Evolutionary conservation across 106 monocot genomes (phyloP).

Genomic region (Platanthera zijinensis): DNA sequence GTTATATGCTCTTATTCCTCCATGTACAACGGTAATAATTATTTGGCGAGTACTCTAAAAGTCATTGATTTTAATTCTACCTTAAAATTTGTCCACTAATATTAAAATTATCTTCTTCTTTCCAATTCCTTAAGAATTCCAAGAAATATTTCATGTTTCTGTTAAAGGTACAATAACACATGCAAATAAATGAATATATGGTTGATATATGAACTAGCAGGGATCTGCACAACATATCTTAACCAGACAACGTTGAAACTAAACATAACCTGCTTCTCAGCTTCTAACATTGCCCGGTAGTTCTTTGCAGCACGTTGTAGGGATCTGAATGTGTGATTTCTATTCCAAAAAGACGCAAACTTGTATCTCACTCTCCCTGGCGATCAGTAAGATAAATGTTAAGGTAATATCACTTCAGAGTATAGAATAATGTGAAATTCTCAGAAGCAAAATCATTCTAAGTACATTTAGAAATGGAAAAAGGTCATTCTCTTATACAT

Average conservation of each 20-base stretch:
- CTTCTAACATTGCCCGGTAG: constrained; percentile 70
- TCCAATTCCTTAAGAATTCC: not conserved
- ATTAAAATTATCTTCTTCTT: not conserved
- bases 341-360: constrained; percentile 99
- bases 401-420: not conserved
- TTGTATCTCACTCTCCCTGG: constrained; percentile 93
- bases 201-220: not conserved
- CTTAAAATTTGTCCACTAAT: too few relatives aligned
- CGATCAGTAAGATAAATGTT: constrained; percentile 6
- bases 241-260: not conserved
- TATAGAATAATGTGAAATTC: not conserved
- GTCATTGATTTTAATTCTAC: too few relatives aligned
- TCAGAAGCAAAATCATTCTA: constrained; percentile 1
- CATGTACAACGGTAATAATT: not conserved
- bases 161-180: not conserved
- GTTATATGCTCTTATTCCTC: not conserved
- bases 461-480: not conserved
- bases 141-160: not conserved
- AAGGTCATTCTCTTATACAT: not conserved
- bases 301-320: constrained; percentile 83
- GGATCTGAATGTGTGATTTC: constrained; percentile 84
- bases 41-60: not conserved
- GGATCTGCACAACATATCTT: not conserved
- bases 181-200: not conserved
- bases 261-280: constrained; percentile 68